phyloP scores from a whole-genome alignment of 164 flowering plant genomes.

The Magnolia sinica region DNA sequence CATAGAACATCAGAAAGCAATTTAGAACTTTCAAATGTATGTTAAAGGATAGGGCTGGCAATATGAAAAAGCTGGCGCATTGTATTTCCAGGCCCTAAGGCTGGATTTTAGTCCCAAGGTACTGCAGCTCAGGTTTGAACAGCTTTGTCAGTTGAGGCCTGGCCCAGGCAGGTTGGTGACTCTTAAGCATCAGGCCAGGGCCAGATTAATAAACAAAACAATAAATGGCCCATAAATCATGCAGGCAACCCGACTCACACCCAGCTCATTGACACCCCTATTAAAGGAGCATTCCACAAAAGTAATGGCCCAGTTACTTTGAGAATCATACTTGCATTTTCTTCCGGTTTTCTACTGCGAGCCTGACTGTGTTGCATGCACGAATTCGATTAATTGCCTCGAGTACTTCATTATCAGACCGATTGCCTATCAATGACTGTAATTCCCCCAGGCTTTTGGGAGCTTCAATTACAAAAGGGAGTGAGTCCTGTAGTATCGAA shows the following conservation, averaged over 20 bases:
- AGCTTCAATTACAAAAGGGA: conserved; percentile 78
- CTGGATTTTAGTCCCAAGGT: neutral
- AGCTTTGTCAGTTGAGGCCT: too few species aligned
- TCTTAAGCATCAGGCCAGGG: neutral
- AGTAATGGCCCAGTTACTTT: neutral
- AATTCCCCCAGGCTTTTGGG: conserved; percentile 67
- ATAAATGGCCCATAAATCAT: neutral
- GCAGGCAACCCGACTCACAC: neutral
- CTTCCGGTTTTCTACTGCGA: conserved; percentile 82
- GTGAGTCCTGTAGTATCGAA: conserved; percentile 22
- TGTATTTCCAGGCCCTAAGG: neutral
- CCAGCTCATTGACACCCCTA: neutral
- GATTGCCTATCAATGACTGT: conserved; percentile 46
- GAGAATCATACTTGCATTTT: conserved; percentile 76
- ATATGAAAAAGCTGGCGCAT: too few species aligned
- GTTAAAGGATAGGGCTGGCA: neutral
- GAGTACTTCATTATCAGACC: conserved; percentile 53
- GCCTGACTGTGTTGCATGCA: conserved; percentile 58
- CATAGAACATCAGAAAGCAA: neutral
- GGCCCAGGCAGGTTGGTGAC: too few species aligned
- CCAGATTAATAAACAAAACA: neutral
- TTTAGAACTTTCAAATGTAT: neutral
- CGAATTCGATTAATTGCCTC: conserved; percentile 73
- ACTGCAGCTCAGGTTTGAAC: too few species aligned
- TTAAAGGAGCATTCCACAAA: neutral